Base-by-base conservation (phyloP, 2,329 filamentous ascomycete genomes). In the Claviceps sorghi region DNA sequence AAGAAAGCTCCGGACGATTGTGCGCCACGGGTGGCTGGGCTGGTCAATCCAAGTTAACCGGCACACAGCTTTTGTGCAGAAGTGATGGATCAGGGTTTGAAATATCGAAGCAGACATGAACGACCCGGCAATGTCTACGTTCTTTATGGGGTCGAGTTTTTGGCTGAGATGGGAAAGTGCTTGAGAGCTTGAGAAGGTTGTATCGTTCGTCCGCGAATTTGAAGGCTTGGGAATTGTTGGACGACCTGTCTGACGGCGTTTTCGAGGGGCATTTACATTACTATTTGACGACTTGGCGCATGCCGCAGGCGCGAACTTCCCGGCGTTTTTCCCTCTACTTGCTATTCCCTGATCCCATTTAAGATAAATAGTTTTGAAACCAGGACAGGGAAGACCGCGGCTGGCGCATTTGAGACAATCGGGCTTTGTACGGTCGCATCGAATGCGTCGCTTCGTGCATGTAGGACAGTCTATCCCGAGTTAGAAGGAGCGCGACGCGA, bases 301-400 rank as follows among this genome's bases (percentile, higher is more conserved):
- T 29, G 51, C 10, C 2, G 54, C 54, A 0, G 58, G 58, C 15
- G 47, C 22, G 1, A 47, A 44, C 19, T 53, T 58, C 4, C 58
- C 58, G 1, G 58, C 52, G 26, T 58, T 45, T 43, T 48, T 56
- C 2, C 58, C 56, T 21, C 58, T 53, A 44, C 58, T 60, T 1
- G 58, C 58, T 11, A 60, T 53, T n/a, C 58, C 57, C 40, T 59
- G 57, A 29, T 56, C 38, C 58, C 58, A 60, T 54, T 48, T 56
- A 9, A 60, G 54, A 13, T 55, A 52, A 4, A 54, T 36, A 11
- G 53, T 26, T 17, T 59, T 51, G 41, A 58, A 59, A 15, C 58
- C 58, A 8, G 57, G 55, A 43, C 58, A 60, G 4, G 36, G 17
- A 2, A 58, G 42, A 22, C 52, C 52, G 22, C 58, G 54, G 40